Conservation (phyloP, 805 yeast genomes). For the Zygosaccharomyces lentus region DNA sequence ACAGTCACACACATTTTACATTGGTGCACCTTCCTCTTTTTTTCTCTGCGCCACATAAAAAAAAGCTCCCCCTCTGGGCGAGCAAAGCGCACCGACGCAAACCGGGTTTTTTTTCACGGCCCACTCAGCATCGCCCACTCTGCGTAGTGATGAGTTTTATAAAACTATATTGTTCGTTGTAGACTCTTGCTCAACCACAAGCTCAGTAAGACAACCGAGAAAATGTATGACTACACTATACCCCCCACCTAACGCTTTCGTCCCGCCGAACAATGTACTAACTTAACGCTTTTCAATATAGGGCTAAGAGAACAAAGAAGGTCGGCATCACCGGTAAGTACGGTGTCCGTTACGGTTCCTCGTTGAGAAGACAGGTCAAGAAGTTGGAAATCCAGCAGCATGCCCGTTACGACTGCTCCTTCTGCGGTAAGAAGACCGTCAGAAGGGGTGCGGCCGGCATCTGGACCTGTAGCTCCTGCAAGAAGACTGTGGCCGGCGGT, state of each 20-base stretch:
- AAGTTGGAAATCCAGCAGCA: conserved; percentile 99
- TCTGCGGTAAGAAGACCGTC: conserved; percentile 99
- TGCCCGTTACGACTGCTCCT: conserved; percentile 97
- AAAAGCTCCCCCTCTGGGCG: not conserved
- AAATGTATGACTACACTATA: conserved; percentile 1
- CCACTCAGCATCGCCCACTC: conserved; percentile 1
- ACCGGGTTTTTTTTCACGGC: not conserved
- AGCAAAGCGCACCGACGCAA: conserved; percentile 3
- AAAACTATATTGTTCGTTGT: not conserved
- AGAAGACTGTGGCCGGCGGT: conserved; percentile 99
- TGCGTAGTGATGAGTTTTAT: conserved; percentile 2
- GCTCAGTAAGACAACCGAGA: conserved; percentile 5
- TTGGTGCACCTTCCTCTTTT: not conserved
- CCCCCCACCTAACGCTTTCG: not conserved
- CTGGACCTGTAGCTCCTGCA: conserved; percentile 96
- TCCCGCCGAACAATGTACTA: conserved; percentile 8
- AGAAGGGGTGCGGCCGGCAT: conserved; percentile 98
- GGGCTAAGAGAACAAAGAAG: conserved; percentile 99
- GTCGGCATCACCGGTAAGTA: conserved; percentile 99
- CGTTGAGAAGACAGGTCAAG: conserved; percentile 99
- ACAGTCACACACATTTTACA: not conserved
- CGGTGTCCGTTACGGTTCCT: conserved; percentile 99
- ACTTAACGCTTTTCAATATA: conserved; percentile 29
- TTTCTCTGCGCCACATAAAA: not conserved
- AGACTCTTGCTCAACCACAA: not conserved